Evolutionary conservation across 306 rosid species (phyloP).

Genomic region (Inga oerstediana): DNA sequence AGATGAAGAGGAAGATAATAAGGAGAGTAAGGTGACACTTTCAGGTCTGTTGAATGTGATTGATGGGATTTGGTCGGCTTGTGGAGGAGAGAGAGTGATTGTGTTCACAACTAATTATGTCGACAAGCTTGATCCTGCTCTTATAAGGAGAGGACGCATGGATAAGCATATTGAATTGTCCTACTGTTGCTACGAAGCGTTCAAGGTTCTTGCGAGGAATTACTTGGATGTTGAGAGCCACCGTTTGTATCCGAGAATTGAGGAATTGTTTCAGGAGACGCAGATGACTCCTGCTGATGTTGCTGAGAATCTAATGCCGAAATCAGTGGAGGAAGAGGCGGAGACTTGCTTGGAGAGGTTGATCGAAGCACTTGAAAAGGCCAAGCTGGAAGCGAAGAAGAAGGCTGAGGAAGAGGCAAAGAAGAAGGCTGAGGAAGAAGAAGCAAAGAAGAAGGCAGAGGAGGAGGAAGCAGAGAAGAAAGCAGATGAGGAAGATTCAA

Average conservation of each 20-base stretch:
- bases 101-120: slow-evolving; percentile 68
- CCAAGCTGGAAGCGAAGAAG: slow-evolving; percentile 41
- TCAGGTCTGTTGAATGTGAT: slow-evolving; percentile 69
- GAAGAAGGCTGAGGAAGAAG: slow-evolving; percentile 28
- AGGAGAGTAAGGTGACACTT: slow-evolving; percentile 54
- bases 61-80: slow-evolving; percentile 86
- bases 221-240: slow-evolving; percentile 58
- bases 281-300: slow-evolving; percentile 72
- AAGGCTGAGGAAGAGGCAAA: slow-evolving; percentile 5
- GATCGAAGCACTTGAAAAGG: slow-evolving; percentile 50
- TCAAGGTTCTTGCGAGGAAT: slow-evolving; percentile 66
- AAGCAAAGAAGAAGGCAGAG: not conserved
- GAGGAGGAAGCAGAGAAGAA: not conserved
- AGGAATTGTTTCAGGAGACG: slow-evolving; percentile 40
- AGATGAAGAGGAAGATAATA: slow-evolving; percentile 33
- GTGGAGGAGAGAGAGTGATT: slow-evolving; percentile 67
- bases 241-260: slow-evolving; percentile 38
- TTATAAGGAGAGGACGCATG: slow-evolving; percentile 72
- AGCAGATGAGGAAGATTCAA: not conserved
- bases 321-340: slow-evolving; percentile 43
- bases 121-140: slow-evolving; percentile 69
- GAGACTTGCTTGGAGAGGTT: slow-evolving; percentile 42
- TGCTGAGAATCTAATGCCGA: slow-evolving; percentile 72
- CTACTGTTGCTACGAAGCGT: slow-evolving; percentile 63
- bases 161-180: slow-evolving; percentile 74